A percentile compares a stretch with the other conserved stretches of the same genome.
phyloP scores from a whole-genome alignment of 2,329 filamentous ascomycete genomes.

The Tolypocladium pustulatum region DNA sequence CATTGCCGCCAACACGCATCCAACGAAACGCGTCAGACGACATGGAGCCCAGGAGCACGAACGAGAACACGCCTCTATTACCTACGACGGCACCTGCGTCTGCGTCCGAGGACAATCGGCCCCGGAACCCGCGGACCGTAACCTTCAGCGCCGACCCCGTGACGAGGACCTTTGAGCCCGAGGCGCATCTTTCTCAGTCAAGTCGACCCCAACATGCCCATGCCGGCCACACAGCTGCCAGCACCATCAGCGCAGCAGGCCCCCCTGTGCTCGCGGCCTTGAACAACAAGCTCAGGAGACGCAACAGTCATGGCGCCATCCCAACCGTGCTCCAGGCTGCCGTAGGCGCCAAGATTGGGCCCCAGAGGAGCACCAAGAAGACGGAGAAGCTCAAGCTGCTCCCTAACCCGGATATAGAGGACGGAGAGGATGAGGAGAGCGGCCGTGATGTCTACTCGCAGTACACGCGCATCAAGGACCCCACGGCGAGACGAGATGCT shows the following conservation, averaged over 20 bases:
- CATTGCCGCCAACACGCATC: not conserved
- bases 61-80: slow-evolving; percentile 4
- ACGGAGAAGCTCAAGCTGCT: slow-evolving; percentile 96
- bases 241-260: slow-evolving; percentile 21
- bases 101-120: slow-evolving; percentile 13
- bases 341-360: slow-evolving; percentile 64
- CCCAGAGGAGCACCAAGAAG: slow-evolving; percentile 89
- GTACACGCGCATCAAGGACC: slow-evolving; percentile 95
- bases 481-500: slow-evolving; percentile 82
- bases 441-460: slow-evolving; percentile 95
- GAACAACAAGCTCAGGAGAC: slow-evolving; percentile 77
- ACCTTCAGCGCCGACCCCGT: slow-evolving; percentile 67
- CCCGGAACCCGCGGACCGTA: slow-evolving; percentile 50
- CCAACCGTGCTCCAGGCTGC: slow-evolving; percentile 24
- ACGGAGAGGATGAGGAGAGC: slow-evolving; percentile 74
- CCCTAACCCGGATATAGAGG: slow-evolving; percentile 77
- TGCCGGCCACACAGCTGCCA: slow-evolving; percentile 26
- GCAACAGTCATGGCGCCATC: slow-evolving; percentile 65
- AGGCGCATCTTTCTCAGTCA: slow-evolving; percentile 18
- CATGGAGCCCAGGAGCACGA: not conserved
- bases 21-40: not conserved
- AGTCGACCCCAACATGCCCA: slow-evolving; percentile 11
- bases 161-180: slow-evolving; percentile 48
- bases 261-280: slow-evolving; percentile 63
- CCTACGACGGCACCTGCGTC: not conserved